Evolutionary conservation across 768 basidiomycete genomes (phyloP).

Genomic region (Pulveroboletus sp.): DNA sequence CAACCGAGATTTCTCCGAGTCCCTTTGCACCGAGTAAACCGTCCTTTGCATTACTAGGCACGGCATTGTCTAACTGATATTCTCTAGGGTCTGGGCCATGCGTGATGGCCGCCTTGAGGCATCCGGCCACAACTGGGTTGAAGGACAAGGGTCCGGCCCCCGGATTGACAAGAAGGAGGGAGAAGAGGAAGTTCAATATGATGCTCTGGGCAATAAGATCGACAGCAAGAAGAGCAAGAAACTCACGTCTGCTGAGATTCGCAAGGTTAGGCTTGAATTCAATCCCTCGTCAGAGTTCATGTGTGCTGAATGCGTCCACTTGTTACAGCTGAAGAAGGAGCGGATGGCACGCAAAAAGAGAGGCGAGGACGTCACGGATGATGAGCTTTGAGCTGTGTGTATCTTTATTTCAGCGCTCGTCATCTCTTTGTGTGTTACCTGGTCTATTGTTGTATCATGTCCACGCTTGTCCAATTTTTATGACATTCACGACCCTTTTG

Average conservation of each 20-base stretch:
- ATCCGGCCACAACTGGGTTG: constrained; percentile 99
- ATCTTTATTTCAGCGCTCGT: neutral
- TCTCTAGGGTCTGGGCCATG: constrained; percentile 90
- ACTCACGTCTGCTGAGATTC: constrained; percentile 71
- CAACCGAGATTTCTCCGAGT: constrained; percentile 99
- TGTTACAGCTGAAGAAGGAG: constrained; percentile 76
- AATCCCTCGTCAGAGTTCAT: neutral
- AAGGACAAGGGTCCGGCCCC: constrained; percentile 93
- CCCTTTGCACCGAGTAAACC: constrained; percentile 78
- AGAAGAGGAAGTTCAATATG: constrained; percentile 86
- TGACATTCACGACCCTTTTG: neutral
- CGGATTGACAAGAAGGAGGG: constrained; percentile 93
- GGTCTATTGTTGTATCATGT: constrained; percentile 20
- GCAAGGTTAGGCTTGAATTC: constrained; percentile 51
- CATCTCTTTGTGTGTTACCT: constrained; percentile 3
- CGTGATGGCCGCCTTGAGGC: constrained; percentile 93
- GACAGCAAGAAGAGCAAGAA: constrained; percentile 84
- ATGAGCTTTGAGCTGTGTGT: constrained; percentile 37
- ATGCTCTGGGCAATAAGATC: constrained; percentile 98
- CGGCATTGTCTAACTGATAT: neutral
- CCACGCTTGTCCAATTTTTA: constrained; percentile 8
- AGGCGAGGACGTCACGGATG: constrained; percentile 74
- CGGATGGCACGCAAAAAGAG: constrained; percentile 87
- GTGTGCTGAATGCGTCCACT: constrained; percentile 11
- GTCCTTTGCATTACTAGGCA: neutral